Percentiles rank a stretch among this genome's conserved stretches.
These are phyloP conservation scores for Solanum tarijense DNA, from an alignment of 257 asterid species.

Conservation along the genomic window DNA sequence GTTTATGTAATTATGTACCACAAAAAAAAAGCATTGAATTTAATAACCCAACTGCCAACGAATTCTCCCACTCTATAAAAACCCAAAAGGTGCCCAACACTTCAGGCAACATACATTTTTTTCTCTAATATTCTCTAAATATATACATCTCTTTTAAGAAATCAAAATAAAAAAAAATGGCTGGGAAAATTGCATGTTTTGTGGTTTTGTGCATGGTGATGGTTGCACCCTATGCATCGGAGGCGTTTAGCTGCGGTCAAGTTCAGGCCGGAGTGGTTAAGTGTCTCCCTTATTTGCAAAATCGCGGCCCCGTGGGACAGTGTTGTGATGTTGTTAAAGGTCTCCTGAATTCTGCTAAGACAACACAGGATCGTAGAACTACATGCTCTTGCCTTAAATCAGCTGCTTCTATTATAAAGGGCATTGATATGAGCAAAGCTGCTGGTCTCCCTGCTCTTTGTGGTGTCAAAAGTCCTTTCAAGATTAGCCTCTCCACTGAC, in stretches of 20 bases:
- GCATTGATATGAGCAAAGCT: background rate
- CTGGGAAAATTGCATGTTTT: background rate
- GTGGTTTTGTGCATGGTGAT: background rate
- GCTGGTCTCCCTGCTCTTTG: constrained; percentile 1
- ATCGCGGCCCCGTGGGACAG: background rate
- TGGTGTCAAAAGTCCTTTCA: constrained; percentile 2
- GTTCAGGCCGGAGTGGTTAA: background rate
- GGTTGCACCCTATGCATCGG: constrained; percentile 2
- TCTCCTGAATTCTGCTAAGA: background rate
- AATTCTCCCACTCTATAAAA: background rate
- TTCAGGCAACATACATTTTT: background rate
- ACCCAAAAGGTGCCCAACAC: background rate
- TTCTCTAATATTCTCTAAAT: background rate
- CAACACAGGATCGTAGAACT: constrained; percentile 7
- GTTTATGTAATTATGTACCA: background rate
- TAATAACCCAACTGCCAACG: background rate
- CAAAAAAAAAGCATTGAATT: background rate
- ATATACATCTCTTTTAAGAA: background rate
- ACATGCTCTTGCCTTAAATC: constrained; percentile 12
- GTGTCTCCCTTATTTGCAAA: constrained; percentile 7
- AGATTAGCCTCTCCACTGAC: constrained; percentile 11
- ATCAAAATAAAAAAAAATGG: background rate
- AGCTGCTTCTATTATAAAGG: background rate
- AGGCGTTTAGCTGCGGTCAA: constrained; percentile 1
- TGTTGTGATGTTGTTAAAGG: constrained; percentile 8